Conservation (phyloP, 2,329 filamentous ascomycete species). For the Lachnellula hyalina region DNA sequence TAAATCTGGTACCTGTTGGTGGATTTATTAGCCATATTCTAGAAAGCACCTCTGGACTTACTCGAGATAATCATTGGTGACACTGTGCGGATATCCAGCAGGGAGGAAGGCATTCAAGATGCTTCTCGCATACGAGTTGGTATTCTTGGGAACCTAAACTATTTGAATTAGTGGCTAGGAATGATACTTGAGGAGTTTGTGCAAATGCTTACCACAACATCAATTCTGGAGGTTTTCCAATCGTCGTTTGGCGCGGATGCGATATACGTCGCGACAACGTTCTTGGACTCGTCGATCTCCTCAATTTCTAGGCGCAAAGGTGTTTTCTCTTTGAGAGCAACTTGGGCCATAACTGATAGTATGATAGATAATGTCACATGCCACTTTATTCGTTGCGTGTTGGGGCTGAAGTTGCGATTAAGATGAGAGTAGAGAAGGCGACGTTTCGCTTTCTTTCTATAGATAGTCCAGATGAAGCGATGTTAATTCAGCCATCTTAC, state of each 20-base stretch:
- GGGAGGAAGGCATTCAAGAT: conserved; percentile 60
- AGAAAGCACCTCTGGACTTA: conserved; percentile 33
- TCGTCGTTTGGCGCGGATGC: conserved; percentile 2
- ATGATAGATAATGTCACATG: not conserved
- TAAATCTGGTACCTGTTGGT: conserved; percentile 59
- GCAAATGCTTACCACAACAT: conserved; percentile 21
- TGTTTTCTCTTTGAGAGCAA: not conserved
- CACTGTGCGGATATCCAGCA: conserved; percentile 63
- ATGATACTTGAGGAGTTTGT: not conserved
- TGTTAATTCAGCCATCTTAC: not conserved
- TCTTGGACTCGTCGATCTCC: conserved; percentile 30
- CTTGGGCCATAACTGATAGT: not conserved
- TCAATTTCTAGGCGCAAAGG: conserved; percentile 15
- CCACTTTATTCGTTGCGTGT: not conserved
- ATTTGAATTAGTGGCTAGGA: not conserved
- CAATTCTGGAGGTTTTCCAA: conserved; percentile 14
- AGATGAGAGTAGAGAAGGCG: not conserved
- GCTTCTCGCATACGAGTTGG: conserved; percentile 23
- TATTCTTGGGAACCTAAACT: conserved; percentile 20
- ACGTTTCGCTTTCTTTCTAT: conserved; percentile 5
- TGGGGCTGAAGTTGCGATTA: not conserved
- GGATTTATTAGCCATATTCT: conserved; percentile 3
- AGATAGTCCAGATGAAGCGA: conserved; percentile 1
- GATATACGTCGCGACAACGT: conserved; percentile 30
- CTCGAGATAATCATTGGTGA: conserved; percentile 65